Conservation (phyloP, 2,329 filamentous ascomycete species). For the Fusarium nematophilum region DNA sequence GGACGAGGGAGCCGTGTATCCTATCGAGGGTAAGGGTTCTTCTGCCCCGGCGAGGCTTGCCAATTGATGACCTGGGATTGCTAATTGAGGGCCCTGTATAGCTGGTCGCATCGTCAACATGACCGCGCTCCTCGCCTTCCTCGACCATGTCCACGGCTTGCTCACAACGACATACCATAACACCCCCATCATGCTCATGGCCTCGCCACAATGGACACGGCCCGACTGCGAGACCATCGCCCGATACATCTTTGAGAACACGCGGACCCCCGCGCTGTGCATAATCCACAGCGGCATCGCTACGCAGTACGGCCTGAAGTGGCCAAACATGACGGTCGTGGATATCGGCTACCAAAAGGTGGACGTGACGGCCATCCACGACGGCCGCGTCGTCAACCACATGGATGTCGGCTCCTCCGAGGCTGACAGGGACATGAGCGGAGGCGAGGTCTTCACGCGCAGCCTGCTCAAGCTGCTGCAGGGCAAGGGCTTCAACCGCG, state of each 20-base stretch:
- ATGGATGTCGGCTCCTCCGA: slow-evolving; percentile 70
- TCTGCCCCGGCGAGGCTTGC: background rate
- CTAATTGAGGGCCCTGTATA: slow-evolving; percentile 44
- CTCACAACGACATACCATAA: slow-evolving; percentile 95
- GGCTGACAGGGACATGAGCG: slow-evolving; percentile 67
- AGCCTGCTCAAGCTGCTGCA: slow-evolving; percentile 75
- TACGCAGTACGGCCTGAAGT: slow-evolving; percentile 83
- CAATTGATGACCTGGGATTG: slow-evolving; percentile 10
- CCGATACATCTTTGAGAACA: slow-evolving; percentile 97
- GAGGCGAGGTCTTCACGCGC: slow-evolving; percentile 88
- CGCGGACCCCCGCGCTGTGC: slow-evolving; percentile 91
- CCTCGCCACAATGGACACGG: slow-evolving; percentile 89
- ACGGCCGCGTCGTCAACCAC: slow-evolving; percentile 79
- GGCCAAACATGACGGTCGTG: slow-evolving; percentile 83
- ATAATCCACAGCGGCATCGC: slow-evolving; percentile 91
- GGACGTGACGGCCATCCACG: slow-evolving; percentile 89
- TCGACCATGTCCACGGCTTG: slow-evolving; percentile 90
- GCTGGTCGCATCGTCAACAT: slow-evolving; percentile 89
- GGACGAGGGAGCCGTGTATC: slow-evolving; percentile 90
- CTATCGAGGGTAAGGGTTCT: slow-evolving; percentile 69
- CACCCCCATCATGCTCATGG: slow-evolving; percentile 91
- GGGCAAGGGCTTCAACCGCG: slow-evolving; percentile 67
- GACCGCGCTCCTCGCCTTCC: slow-evolving; percentile 91
- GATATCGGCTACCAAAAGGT: slow-evolving; percentile 94
- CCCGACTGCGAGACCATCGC: slow-evolving; percentile 88